These are phyloP conservation scores for Dioscorea cayenensis DNA, from an alignment of 116 monocot genomes.

Conservation along the genomic window DNA sequence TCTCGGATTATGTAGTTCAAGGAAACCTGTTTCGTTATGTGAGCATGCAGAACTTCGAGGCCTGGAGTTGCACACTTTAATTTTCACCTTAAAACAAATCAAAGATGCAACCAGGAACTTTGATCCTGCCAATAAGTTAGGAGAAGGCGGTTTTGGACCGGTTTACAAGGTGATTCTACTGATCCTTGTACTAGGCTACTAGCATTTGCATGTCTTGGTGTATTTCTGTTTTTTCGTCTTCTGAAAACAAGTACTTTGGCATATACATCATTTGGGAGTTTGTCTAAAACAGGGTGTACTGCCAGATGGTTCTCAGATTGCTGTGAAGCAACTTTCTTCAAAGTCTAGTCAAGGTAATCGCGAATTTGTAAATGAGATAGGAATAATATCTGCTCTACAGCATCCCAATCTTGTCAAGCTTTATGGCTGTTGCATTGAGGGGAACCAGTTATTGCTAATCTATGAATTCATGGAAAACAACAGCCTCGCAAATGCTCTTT, in stretches of 20 bases:
- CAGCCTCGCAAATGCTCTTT: constrained; percentile 61
- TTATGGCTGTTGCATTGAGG: constrained; percentile 71
- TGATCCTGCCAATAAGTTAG: constrained; percentile 46
- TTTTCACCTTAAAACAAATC: constrained; percentile 32
- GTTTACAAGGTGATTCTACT: too few species aligned
- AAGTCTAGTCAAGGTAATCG: constrained; percentile 66
- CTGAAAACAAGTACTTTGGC: too few species aligned
- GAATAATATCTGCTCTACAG: constrained; percentile 65
- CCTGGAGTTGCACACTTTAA: constrained; percentile 20
- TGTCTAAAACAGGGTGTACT: neutral
- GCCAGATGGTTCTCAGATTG: constrained; percentile 14
- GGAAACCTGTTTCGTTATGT: too few species aligned
- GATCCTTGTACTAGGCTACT: too few species aligned
- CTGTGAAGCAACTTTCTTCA: constrained; percentile 59
- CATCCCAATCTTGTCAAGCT: constrained; percentile 79
- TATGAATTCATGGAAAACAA: constrained; percentile 84
- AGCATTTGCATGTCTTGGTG: too few species aligned
- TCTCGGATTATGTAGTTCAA: too few species aligned
- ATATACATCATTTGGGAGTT: too few species aligned
- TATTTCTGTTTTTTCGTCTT: too few species aligned
- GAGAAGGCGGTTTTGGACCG: too few species aligned
- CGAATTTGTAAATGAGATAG: constrained; percentile 81
- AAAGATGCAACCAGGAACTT: constrained; percentile 47
- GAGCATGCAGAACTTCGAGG: constrained; percentile 25
- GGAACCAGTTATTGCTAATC: constrained; percentile 50